Evolutionary conservation across 331 rosid genomes (phyloP).

Genomic region (Phaseolus coccineus): DNA sequence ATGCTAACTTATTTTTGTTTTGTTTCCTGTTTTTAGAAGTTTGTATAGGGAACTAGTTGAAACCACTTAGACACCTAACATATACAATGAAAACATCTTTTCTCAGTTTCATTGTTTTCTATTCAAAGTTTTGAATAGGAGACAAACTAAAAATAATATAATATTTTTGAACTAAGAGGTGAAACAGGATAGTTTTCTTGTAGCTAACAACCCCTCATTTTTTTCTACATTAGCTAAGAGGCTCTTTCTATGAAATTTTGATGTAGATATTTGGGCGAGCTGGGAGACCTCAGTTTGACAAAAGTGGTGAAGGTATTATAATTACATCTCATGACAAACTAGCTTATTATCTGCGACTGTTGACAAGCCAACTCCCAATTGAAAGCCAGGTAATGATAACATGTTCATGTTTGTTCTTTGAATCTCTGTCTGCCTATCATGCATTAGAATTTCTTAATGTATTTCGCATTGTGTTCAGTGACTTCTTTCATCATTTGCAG

Average conservation of each 20-base stretch:
- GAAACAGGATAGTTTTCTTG: background rate
- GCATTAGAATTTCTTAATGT: constrained; percentile 4
- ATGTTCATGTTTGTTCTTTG: constrained; percentile 29
- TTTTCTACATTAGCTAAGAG: constrained; percentile 10
- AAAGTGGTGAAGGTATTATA: constrained; percentile 98
- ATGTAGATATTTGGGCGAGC: constrained; percentile 94
- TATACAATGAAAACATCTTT: background rate
- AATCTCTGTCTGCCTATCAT: constrained; percentile 32
- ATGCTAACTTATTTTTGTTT: background rate
- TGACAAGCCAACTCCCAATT: constrained; percentile 95
- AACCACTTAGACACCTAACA: background rate
- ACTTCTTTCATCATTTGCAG: constrained; percentile 60
- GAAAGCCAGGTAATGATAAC: constrained; percentile 89
- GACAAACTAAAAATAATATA: background rate
- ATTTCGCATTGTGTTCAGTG: constrained; percentile 35
- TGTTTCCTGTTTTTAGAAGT: background rate
- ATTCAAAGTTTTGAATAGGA: background rate
- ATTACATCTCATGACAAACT: constrained; percentile 94
- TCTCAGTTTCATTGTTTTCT: background rate
- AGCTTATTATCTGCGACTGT: constrained; percentile 85
- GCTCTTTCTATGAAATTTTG: constrained; percentile 42
- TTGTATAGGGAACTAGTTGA: background rate
- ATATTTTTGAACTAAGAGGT: background rate
- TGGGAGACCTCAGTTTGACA: constrained; percentile 98
- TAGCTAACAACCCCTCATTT: background rate